Conservation (phyloP, 495 filamentous ascomycete species). For the Pyrenopolyporus hunteri region DNA sequence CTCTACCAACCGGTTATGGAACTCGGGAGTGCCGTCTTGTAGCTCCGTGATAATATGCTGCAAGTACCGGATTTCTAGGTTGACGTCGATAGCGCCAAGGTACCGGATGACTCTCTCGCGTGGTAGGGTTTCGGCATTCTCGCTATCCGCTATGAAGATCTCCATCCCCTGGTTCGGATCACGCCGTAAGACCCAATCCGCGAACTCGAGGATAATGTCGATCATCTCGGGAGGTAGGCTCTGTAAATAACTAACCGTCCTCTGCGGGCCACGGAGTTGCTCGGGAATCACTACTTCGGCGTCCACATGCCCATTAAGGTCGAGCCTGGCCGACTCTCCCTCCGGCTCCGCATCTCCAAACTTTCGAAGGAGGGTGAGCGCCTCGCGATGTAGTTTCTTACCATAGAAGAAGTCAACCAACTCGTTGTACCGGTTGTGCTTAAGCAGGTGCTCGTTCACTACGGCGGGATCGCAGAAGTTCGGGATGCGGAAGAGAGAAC, state of each 20-base stretch:
- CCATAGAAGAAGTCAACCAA: conserved; percentile 96
- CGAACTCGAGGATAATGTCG: conserved; percentile 89
- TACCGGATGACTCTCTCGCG: conserved; percentile 76
- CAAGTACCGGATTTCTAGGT: conserved; percentile 80
- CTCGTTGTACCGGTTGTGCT: conserved; percentile 88
- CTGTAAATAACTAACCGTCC: conserved; percentile 90
- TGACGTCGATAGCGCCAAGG: conserved; percentile 68
- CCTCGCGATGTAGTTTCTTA: conserved; percentile 89
- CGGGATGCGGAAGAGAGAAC: conserved; percentile 89
- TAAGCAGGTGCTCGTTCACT: conserved; percentile 88
- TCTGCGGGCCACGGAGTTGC: conserved; percentile 77
- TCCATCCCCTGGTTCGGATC: conserved; percentile 89
- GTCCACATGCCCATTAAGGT: conserved; percentile 39
- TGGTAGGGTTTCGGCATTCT: conserved; percentile 90
- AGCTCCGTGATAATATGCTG: conserved; percentile 91
- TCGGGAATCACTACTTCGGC: conserved; percentile 58
- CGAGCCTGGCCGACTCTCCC: conserved; percentile 33
- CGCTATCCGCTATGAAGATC: conserved; percentile 89
- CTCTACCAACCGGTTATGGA: conserved; percentile 82
- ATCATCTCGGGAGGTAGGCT: conserved; percentile 85
- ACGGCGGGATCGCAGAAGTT: conserved; percentile 98
- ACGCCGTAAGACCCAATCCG: conserved; percentile 79
- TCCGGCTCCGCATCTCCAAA: conserved; percentile 79
- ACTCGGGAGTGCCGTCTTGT: conserved; percentile 80
- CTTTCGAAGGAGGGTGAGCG: conserved; percentile 78